Evolutionary conservation across 768 basidiomycete genomes (phyloP), one percentile per base, ranked within the genome.

Genomic region (Boletus subparvulus): DNA sequence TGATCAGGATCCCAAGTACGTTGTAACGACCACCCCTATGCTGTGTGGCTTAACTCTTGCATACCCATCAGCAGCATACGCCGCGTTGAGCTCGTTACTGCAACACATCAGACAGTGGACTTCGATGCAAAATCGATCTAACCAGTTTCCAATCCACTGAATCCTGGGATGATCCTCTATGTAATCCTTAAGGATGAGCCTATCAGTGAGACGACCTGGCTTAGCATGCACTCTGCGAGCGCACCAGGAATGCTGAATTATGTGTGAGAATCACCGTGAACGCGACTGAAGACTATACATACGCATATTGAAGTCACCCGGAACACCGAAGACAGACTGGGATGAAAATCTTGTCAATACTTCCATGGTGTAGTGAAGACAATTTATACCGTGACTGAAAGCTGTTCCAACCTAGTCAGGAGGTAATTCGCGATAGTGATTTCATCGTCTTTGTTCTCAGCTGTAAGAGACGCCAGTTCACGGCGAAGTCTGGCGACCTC

Each of bases 51-150:
- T 95, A 50, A 94, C 85, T 55, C 95, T 83, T 19, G 94, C 92
- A 70, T 96, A 96, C 12, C 94, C 94, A 66, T 95, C 94, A 0
- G 92, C 92, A 16, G 94, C 94, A 71, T 97, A 97, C 0, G 91
- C 80, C 0, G 92, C 89, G 61, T 94, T 92, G 46, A 94, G 78
- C 67, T 94, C 89, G 58, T 92, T 92, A 61, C 90, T 90, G 56
- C 16, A 28, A 45, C 7, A 16, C 4, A n/a, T 69, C 35, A 65
- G 41, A n/a, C 5, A 24, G 8, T 10, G 36, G 0, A 10, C 3
- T 3, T 24, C 5, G 1, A 17, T n/a, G 12, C 3, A 51, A 9
- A 14, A 11, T 28, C 43, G 16, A 11, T 0, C 52, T 75, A 7
- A 87, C 88, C 88, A 90, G 66, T 92, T 90, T 6, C 94, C 94